Evolutionary conservation across 371 early-diverging fungal species (phyloP).

Genomic region (Lichtheimia hyalospora): DNA sequence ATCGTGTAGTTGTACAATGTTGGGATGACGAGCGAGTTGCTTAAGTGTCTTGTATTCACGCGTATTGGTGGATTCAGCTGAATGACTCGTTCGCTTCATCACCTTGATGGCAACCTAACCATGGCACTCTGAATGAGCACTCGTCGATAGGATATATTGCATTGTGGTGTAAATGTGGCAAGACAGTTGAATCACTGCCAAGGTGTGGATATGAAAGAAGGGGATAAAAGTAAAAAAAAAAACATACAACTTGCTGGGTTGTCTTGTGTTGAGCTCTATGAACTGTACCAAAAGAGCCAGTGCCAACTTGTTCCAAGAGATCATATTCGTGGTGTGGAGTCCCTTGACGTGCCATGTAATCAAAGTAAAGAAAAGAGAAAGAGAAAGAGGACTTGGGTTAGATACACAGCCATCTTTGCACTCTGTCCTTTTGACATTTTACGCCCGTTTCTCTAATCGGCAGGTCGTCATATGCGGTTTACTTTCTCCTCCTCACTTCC

Average conservation of each 20-base stretch:
- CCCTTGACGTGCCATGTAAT: conserved; percentile 19
- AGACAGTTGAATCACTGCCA: no score
- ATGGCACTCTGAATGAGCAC: not conserved
- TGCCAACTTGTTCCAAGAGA: conserved; percentile 76
- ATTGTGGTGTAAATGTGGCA: no score
- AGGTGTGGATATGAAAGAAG: not conserved
- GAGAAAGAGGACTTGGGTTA: not conserved
- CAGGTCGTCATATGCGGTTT: no score
- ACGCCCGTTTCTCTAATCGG: no score
- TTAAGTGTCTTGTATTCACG: conserved; percentile 75
- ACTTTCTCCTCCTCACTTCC: no score
- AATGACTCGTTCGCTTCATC: conserved; percentile 84
- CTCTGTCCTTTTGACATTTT: no score
- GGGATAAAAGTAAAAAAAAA: no score
- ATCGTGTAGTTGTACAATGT: conserved; percentile 82
- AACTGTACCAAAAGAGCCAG: conserved; percentile 92
- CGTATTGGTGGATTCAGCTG: conserved; percentile 68
- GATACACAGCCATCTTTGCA: no score
- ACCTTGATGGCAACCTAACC: conserved; percentile 91
- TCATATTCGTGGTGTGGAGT: conserved; percentile 62
- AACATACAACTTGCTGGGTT: conserved; percentile 70
- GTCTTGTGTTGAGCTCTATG: conserved; percentile 68
- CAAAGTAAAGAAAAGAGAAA: not conserved
- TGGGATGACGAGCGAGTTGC: conserved; percentile 67
- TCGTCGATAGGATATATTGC: not conserved